Evolutionary conservation across 371 early-diverging fungal genomes (phyloP), one percentile per base, ranked within the genome.

Genomic region (Basidiobolus heterosporus): DNA sequence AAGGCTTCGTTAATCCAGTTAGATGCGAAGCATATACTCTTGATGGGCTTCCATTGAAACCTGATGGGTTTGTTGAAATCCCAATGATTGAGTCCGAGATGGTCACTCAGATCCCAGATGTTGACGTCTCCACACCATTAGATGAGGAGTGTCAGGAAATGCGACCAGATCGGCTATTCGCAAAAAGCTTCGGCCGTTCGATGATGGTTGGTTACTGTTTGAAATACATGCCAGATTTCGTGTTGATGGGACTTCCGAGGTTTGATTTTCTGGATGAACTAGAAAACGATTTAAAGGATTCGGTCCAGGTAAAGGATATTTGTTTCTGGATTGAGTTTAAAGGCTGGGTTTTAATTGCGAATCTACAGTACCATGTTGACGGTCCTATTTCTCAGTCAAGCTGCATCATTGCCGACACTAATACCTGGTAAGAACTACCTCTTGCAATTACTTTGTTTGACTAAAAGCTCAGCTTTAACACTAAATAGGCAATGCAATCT

Each of bases 141-240:
- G n/a, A n/a, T 36, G 40, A 30, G 21, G 36, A 36, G 7, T 41
- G 53, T 4, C 45, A 56, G 21, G 15, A 41, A 22, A 42, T 48
- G 13, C 51, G 66, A n/a, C 65, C 66, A 19, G 65, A 74, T 55
- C 54, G 61, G 15, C 45, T 78, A 13, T 78, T 63, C 51, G 65
- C 72, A 20, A 75, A 75, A 53, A 75, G 74, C 6, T 78, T 74
- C 46, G 78, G 75, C 6, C 65, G 78, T 39, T 78, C 78, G 7
- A 52, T 78, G 38, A 71, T 78, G 75, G 74, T 62, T 20, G 62
- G 69, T 7, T 75, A 70, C 36, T 68, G 69, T 46, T 65, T 68
- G 13, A 58, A 57, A 1, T 78, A 74, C 47, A 69, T 70, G 54
- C 64, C 78, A 2, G 75, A 74, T 42, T 75, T 75, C 54, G 74